These are phyloP conservation scores for Lolium multiflorum DNA, from an alignment of 176 grass and related monocot genomes.

Conservation along the genomic window DNA sequence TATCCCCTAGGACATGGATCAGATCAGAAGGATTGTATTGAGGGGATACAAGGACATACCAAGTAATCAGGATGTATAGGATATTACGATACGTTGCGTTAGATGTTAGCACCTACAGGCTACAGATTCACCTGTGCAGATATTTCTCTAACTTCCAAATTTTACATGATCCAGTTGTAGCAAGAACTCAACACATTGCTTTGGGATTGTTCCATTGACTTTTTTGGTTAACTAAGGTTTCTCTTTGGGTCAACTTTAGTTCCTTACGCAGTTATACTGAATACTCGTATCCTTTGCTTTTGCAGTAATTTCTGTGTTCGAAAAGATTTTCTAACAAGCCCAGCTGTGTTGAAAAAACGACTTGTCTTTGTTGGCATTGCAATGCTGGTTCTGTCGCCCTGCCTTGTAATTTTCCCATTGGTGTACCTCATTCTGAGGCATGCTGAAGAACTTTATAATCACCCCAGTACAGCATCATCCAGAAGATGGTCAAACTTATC, in stretches of 20 bases:
- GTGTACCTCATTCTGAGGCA: conserved; percentile 94
- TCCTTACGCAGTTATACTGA: conserved; percentile 18
- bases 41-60: not conserved
- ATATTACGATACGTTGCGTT: not conserved
- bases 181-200: conserved; percentile 24
- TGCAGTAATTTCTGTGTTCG: conserved; percentile 94
- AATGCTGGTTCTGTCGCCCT: conserved; percentile 91
- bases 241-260: conserved; percentile 16
- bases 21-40: conserved; percentile 2
- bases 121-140: not conserved
- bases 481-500: conserved; percentile 97
- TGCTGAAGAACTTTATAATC: conserved; percentile 95
- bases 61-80: not conserved
- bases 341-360: conserved; percentile 75
- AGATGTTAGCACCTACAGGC: not conserved
- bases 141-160: conserved; percentile 3
- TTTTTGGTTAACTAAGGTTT: conserved; percentile 16
- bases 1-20: not conserved
- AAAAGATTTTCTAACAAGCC: conserved; percentile 83
- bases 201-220: not conserved
- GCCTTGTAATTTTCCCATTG: conserved; percentile 89
- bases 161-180: conserved; percentile 24
- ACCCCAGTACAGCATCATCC: conserved; percentile 94
- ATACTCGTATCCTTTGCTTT: conserved; percentile 24
- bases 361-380: conserved; percentile 79